Conservation (phyloP, 495 filamentous ascomycete genomes). For the Aspergillus sclerotiicarbonarius region DNA sequence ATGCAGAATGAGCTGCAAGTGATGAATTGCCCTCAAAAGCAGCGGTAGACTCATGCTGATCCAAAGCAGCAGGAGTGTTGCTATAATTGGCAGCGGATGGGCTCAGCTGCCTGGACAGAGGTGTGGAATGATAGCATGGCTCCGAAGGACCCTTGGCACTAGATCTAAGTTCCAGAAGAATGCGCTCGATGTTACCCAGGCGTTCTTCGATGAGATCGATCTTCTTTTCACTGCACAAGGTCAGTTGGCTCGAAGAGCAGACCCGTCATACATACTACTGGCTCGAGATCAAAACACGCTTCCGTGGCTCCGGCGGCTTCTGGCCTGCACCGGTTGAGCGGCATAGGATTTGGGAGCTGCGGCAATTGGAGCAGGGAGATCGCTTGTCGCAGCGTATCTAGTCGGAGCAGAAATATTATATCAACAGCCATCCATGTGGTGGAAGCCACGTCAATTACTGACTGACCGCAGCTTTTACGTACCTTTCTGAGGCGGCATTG, state of each 20-base stretch:
- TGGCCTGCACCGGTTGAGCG: slow-evolving; percentile 61
- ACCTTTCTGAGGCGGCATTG: slow-evolving; percentile 54
- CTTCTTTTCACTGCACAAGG: slow-evolving; percentile 57
- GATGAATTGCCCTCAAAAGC: slow-evolving; percentile 62
- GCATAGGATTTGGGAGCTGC: slow-evolving; percentile 41
- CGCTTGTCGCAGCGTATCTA: slow-evolving; percentile 48
- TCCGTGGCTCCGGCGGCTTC: slow-evolving; percentile 55
- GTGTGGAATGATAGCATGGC: slow-evolving; percentile 19
- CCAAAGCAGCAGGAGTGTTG: slow-evolving; percentile 26
- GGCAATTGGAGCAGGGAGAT: slow-evolving; percentile 48
- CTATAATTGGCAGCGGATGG: slow-evolving; percentile 23
- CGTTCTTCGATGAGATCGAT: slow-evolving; percentile 66
- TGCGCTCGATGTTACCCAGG: slow-evolving; percentile 54
- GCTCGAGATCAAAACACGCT: slow-evolving; percentile 64
- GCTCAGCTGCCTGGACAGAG: slow-evolving; percentile 19
- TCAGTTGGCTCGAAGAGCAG: background rate
- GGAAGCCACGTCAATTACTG: background rate
- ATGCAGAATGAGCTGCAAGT: slow-evolving; percentile 59
- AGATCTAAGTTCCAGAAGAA: slow-evolving; percentile 41
- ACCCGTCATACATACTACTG: slow-evolving; percentile 55
- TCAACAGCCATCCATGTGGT: background rate
- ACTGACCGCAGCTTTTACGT: background rate
- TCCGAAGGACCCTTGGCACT: slow-evolving; percentile 8
- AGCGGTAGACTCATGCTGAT: slow-evolving; percentile 40
- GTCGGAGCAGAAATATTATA: background rate